Percentiles rank a stretch among this genome's conserved stretches.
These are phyloP conservation scores for Talaromyces ruber DNA, from an alignment of 495 filamentous ascomycete genomes.

Conservation along the genomic window DNA sequence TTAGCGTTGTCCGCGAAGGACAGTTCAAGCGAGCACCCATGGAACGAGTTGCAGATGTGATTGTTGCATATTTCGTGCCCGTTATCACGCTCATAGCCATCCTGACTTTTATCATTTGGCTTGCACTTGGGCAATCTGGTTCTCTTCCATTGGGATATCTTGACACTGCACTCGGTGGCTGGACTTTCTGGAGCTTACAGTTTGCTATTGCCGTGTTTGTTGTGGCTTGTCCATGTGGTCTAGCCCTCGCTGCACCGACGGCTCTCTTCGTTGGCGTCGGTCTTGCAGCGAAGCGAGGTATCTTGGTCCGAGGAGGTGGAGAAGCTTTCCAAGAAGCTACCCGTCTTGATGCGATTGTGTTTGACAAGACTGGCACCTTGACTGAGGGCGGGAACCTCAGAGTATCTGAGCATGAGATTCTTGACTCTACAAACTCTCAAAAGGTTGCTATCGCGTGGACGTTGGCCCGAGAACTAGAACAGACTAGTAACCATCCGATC, in stretches of 20 bases:
- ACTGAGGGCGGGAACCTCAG: conserved; percentile 75
- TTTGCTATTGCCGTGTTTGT: conserved; percentile 96
- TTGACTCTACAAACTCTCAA: conserved; percentile 28
- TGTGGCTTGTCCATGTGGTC: conserved; percentile 87
- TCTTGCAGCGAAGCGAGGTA: conserved; percentile 78
- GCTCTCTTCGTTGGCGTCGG: conserved; percentile 89
- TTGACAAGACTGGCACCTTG: conserved; percentile 93
- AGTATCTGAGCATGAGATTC: conserved; percentile 62
- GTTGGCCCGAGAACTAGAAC: conserved; percentile 61
- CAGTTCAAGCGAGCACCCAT: conserved; percentile 82
- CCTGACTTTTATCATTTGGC: conserved; percentile 76
- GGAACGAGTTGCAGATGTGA: conserved; percentile 71
- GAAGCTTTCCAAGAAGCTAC: conserved; percentile 95
- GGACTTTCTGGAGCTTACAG: conserved; percentile 79
- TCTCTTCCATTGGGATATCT: conserved; percentile 57
- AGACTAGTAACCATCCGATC: conserved; percentile 79
- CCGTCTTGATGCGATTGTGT: conserved; percentile 75
- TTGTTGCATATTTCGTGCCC: conserved; percentile 88
- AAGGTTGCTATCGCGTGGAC: conserved; percentile 33
- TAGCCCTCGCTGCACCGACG: conserved; percentile 87
- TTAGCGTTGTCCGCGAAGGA: conserved; percentile 81
- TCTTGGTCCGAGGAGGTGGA: conserved; percentile 90
- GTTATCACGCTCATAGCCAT: conserved; percentile 75
- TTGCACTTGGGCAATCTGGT: conserved; percentile 64
- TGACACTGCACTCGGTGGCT: conserved; percentile 59